Evolutionary conservation across 495 filamentous ascomycete genomes (phyloP).

Genomic region (Penicillium chermesinum): DNA sequence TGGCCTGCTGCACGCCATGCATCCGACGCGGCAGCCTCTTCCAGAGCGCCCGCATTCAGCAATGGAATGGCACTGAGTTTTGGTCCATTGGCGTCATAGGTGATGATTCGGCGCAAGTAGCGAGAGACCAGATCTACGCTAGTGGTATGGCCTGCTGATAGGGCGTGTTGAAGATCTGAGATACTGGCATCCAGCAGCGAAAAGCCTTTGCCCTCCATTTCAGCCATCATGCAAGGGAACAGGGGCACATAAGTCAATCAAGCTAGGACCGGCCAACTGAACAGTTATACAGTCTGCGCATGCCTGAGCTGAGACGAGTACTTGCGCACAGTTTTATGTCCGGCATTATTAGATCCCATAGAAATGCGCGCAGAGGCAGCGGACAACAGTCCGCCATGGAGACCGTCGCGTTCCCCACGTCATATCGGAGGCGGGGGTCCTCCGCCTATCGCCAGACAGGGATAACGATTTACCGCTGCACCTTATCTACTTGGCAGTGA

Average conservation of each 20-base stretch:
- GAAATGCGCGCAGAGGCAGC: neutral
- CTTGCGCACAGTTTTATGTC: too few species aligned
- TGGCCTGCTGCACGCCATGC: constrained; percentile 23
- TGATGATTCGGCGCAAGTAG: constrained; percentile 44
- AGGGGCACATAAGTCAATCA: neutral
- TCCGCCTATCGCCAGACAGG: neutral
- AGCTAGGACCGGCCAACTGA: too few species aligned
- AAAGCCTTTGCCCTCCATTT: constrained; percentile 31
- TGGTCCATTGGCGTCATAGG: constrained; percentile 28
- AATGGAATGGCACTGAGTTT: constrained; percentile 32
- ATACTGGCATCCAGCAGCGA: constrained; percentile 57
- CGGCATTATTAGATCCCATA: too few species aligned
- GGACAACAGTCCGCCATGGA: constrained; percentile 21
- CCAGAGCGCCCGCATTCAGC: constrained; percentile 24
- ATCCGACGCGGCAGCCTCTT: constrained; percentile 32
- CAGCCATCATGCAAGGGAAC: constrained; percentile 6
- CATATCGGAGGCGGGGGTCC: neutral
- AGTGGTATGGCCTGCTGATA: constrained; percentile 37
- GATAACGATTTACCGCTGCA: neutral
- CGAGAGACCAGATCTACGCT: constrained; percentile 43
- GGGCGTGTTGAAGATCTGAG: constrained; percentile 41
- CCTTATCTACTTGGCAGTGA: constrained; percentile 17
- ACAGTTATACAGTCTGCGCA: too few species aligned
- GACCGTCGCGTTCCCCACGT: neutral
- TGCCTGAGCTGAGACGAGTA: too few species aligned